Conservation (phyloP, 225 moss, liverwort and hornwort genomes). For the Antitrichia curtipendula region DNA sequence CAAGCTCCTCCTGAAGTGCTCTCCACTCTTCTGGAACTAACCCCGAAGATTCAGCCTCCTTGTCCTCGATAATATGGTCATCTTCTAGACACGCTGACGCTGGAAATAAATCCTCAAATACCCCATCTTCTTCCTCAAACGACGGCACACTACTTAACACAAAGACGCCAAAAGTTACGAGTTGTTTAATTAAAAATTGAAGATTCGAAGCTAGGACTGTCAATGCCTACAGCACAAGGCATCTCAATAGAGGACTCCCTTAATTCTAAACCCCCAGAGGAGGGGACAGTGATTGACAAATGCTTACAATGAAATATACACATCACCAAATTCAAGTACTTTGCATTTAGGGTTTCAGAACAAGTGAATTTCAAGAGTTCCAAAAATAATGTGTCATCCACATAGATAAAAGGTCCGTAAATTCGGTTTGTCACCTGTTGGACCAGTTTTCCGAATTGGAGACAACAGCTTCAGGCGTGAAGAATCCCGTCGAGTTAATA, state of each 20-base stretch:
- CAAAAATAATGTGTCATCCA: neutral
- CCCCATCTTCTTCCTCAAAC: constrained; percentile 49
- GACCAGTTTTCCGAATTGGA: constrained; percentile 4
- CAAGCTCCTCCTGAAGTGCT: constrained; percentile 43
- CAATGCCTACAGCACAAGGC: neutral
- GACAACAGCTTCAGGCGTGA: constrained; percentile 32
- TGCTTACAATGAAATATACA: neutral
- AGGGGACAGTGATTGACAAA: neutral
- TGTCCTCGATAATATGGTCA: neutral
- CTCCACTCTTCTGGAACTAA: constrained; percentile 78
- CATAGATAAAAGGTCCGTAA: neutral
- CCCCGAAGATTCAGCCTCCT: constrained; percentile 3
- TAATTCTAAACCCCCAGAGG: neutral
- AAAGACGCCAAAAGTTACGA: neutral
- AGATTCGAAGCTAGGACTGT: neutral
- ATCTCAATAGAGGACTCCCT: neutral
- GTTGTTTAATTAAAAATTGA: neutral
- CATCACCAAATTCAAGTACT: neutral
- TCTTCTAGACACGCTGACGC: neutral
- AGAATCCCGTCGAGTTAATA: constrained; percentile 42
- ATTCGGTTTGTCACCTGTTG: neutral
- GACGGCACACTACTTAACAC: constrained; percentile 6
- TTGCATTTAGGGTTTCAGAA: neutral
- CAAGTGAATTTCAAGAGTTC: neutral
- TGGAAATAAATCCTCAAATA: constrained; percentile 34